These are phyloP conservation scores for Lichina pygmaea DNA, from an alignment of 495 filamentous ascomycete species.

Conservation along the genomic window DNA sequence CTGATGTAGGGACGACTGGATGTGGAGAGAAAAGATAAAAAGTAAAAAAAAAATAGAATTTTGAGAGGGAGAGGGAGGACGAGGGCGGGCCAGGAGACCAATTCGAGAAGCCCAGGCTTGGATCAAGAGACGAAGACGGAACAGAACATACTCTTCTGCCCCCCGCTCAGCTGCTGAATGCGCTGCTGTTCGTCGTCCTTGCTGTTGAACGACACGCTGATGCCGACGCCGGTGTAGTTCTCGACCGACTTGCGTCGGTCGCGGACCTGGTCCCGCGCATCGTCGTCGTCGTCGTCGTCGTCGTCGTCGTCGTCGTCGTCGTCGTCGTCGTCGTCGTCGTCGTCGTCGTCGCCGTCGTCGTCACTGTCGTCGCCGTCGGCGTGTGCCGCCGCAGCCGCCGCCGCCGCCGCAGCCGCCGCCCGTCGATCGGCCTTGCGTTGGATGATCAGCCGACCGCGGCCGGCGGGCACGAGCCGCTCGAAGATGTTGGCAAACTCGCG, in stretches of 20 bases:
- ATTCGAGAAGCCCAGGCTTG: not conserved
- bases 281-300: conserved; percentile 17
- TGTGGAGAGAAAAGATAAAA: not conserved
- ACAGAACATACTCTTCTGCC: conserved; percentile 65
- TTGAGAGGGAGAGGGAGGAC: too few relatives aligned
- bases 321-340: conserved; percentile 40
- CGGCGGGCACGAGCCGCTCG: conserved; percentile 80
- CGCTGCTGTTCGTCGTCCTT: conserved; percentile 95
- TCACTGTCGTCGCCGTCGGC: conserved; percentile 9
- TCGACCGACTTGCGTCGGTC: conserved; percentile 47
- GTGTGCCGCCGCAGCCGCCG: conserved; percentile 30
- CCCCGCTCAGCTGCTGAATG: conserved; percentile 88
- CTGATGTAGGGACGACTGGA: not conserved
- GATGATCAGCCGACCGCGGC: conserved; percentile 74
- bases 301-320: conserved; percentile 24
- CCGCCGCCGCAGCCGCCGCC: conserved; percentile 16
- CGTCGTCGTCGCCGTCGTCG: conserved; percentile 15
- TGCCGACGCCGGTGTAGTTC: conserved; percentile 94
- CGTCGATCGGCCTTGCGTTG: conserved; percentile 63
- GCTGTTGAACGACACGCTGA: conserved; percentile 94
- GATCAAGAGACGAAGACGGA: not conserved
- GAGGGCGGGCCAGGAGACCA: not conserved
- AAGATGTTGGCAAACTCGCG: conserved; percentile 81
- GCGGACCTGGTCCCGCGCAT: conserved; percentile 35
- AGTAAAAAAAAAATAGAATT: too few relatives aligned